Base-by-base conservation (phyloP, 176 grass and related monocot species). In the Oryza brachyantha region DNA sequence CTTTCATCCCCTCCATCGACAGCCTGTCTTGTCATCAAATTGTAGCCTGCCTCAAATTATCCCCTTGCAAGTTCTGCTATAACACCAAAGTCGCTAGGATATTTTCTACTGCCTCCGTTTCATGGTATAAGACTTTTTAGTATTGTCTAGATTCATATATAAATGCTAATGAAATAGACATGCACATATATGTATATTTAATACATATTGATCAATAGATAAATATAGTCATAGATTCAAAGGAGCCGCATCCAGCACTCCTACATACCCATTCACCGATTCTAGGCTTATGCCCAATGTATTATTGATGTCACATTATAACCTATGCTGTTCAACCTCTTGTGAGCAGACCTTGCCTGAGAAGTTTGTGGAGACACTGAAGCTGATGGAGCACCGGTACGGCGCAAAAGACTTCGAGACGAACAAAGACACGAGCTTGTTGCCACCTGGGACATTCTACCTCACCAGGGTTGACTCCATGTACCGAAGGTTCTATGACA, bases 381-480 rank as follows among this genome's bases (percentile, higher is more conserved):
- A 95, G 81, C 64, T 93, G 88, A 93, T 87, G 76, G 96, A 99
- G 81, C 92, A 95, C 74, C 90, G 92, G 61, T 99, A 99, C 3
- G 96, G 96, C 0, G 92, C 80, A 3, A 98, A 98, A 65, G 92
- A 95, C 72, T 98, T 98, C 17, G 86, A 80, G 70, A 98, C 96
- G 74, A 91, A 71, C 75, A 68, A 91, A 55, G 90, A 98, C 71
- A 95, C 96, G 34, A 68, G 81, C 24, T 79, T 95, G 72, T 66
- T 98, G n/a, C 55, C 75, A 65, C 61, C 75, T 27, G 96, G 92
- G 66, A 94, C 96, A 7, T 95, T 89, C 68, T 98, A 93, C 58
- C 88, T 99, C 64, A 92, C 92, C 9, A 84, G 91, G 4, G 90
- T 99, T 0, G 92, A 95, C 55, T 82, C 86, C 27, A 88, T 91